Evolutionary conservation across 1,284 basidiomycete species (phyloP).

Genomic region (Gymnopus androsaceus): DNA sequence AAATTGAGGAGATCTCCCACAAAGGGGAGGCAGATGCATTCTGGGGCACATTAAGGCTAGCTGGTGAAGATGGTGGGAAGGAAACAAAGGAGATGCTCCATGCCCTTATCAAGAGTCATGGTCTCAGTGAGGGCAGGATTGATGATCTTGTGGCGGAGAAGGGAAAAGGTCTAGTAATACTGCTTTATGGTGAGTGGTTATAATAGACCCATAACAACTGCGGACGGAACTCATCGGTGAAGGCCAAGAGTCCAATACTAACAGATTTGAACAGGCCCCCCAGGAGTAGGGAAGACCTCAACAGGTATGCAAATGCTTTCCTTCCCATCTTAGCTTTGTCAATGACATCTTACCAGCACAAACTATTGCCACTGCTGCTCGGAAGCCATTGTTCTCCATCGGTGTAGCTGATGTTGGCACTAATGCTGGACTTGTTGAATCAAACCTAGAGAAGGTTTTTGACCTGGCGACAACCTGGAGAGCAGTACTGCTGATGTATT

Average conservation of each 20-base stretch:
- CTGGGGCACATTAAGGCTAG: not conserved
- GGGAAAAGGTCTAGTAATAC: constrained; percentile 31
- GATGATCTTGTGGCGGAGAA: constrained; percentile 35
- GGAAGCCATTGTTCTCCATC: constrained; percentile 35
- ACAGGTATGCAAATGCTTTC: not conserved
- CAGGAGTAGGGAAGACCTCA: not conserved
- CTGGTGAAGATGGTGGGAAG: constrained; percentile 1
- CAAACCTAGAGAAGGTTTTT: constrained; percentile 26
- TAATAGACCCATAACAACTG: constrained; percentile 40
- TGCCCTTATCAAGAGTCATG: not conserved
- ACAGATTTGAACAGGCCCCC: not conserved
- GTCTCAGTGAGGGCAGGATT: constrained; percentile 12
- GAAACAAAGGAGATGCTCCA: not conserved
- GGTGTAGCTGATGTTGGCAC: constrained; percentile 36
- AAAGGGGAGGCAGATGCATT: not conserved
- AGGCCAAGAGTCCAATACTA: no score
- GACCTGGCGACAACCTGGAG: constrained; percentile 34
- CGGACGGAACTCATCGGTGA: no score
- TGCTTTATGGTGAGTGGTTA: constrained; percentile 28
- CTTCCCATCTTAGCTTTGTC: no score
- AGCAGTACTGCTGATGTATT: constrained; percentile 33
- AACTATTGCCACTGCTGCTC: constrained; percentile 33
- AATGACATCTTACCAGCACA: constrained; percentile 13
- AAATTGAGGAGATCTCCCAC: not conserved
- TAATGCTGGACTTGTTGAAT: constrained; percentile 27